A percentile compares a stretch with the other conserved stretches of the same genome.
These are phyloP conservation scores for Sugiyamaella valdiviana DNA, from an alignment of 805 yeast genomes.

Conservation along the genomic window DNA sequence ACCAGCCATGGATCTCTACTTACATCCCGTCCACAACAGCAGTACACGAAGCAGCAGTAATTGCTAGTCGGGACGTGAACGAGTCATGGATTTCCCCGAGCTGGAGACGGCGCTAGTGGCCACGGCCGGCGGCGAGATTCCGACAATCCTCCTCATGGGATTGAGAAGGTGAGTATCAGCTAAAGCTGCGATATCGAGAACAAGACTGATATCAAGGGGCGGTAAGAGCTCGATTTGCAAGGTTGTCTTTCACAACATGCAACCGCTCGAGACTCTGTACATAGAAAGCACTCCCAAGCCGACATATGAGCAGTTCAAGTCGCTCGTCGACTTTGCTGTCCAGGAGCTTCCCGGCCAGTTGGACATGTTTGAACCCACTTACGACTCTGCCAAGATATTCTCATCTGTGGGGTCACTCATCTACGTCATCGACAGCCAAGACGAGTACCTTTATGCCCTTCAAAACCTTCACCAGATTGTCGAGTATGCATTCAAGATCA, in stretches of 20 bases:
- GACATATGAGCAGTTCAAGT: slow-evolving; percentile 73
- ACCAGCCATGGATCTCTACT: not conserved
- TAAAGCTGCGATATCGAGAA: not conserved
- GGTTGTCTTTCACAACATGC: slow-evolving; percentile 95
- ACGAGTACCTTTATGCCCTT: slow-evolving; percentile 87
- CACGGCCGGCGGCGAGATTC: slow-evolving; percentile 30
- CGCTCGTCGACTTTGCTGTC: slow-evolving; percentile 78
- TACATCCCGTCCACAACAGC: too few relatives aligned
- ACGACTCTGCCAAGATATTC: slow-evolving; percentile 61
- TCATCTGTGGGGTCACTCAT: slow-evolving; percentile 83
- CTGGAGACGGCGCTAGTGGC: slow-evolving; percentile 16
- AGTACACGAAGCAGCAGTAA: too few relatives aligned
- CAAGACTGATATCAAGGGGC: slow-evolving; percentile 21
- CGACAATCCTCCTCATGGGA: slow-evolving; percentile 86
- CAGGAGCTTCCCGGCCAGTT: slow-evolving; percentile 95
- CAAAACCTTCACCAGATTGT: slow-evolving; percentile 84
- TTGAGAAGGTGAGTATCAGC: slow-evolving; percentile 47
- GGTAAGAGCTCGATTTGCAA: slow-evolving; percentile 95
- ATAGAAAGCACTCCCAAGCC: slow-evolving; percentile 87
- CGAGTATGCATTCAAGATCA: slow-evolving; percentile 76
- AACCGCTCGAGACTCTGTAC: slow-evolving; percentile 86
- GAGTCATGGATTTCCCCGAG: slow-evolving; percentile 11
- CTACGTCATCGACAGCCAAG: slow-evolving; percentile 92
- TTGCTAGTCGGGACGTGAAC: too few relatives aligned
- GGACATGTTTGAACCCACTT: slow-evolving; percentile 78